phyloP scores from a whole-genome alignment of 805 yeast genomes.

The Suhomyces faveliae region DNA sequence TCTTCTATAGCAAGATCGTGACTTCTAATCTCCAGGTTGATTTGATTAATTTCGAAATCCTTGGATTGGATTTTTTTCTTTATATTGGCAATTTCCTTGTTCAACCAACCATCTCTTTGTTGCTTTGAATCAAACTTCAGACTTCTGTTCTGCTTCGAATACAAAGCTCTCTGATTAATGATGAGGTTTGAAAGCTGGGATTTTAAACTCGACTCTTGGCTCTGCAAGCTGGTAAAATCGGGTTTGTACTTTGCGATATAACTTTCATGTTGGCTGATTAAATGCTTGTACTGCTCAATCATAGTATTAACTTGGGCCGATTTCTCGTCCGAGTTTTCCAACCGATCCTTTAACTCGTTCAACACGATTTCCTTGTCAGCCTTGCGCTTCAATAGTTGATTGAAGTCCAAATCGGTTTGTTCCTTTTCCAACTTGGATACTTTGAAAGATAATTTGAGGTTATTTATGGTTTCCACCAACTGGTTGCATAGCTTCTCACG shows the following conservation, averaged over 20 bases:
- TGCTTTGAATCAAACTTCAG: constrained; percentile 52
- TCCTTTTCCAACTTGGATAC: constrained; percentile 55
- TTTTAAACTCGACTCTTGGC: constrained; percentile 42
- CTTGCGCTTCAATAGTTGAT: constrained; percentile 47
- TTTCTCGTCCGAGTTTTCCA: constrained; percentile 29
- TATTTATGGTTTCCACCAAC: constrained; percentile 45
- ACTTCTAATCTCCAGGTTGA: constrained; percentile 18
- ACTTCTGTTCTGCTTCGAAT: constrained; percentile 70
- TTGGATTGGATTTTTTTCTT: constrained; percentile 27
- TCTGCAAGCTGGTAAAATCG: constrained; percentile 34
- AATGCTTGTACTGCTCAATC: constrained; percentile 20
- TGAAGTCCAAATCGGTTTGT: constrained; percentile 50
- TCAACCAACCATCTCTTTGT: constrained; percentile 71
- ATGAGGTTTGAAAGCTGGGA: constrained; percentile 39
- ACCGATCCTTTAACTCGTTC: constrained; percentile 40
- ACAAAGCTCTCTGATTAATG: constrained; percentile 56
- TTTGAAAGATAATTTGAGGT: constrained; percentile 48
- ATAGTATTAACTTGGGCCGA: constrained; percentile 19
- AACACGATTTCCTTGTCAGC: constrained; percentile 51
- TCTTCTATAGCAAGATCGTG: constrained; percentile 14
- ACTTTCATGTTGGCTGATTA: constrained; percentile 35
- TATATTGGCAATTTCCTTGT: constrained; percentile 45
- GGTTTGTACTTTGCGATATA: constrained; percentile 42
- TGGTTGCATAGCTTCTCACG: constrained; percentile 54
- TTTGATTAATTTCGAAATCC: constrained; percentile 21